phyloP scores from a whole-genome alignment of 768 basidiomycete genomes.

The Suillus tomentosus region DNA sequence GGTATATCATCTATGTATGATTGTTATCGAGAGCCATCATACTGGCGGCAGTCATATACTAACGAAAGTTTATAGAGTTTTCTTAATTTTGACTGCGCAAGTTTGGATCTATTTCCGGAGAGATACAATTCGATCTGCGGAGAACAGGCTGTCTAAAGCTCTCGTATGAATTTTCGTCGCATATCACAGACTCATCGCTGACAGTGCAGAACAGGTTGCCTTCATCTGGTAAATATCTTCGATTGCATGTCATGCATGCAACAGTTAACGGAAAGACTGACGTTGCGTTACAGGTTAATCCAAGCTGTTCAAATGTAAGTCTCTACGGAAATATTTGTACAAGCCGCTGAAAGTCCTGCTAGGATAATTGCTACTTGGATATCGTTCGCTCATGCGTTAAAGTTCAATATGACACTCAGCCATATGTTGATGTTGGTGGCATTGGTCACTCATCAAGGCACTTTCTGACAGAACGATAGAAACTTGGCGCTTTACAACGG shows the following conservation, averaged over 20 bases:
- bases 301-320: constrained; percentile 1
- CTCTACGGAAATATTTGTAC: no score
- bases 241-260: neutral
- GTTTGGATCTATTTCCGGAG: constrained; percentile 1
- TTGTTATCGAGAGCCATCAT: neutral
- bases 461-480: neutral
- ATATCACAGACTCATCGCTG: neutral
- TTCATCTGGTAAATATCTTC: neutral
- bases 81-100: constrained; percentile 3
- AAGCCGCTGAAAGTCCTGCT: no score
- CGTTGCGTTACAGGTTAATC: neutral
- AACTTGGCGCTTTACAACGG: neutral
- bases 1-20: constrained; percentile 7
- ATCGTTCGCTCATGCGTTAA: neutral
- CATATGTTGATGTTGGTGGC: neutral
- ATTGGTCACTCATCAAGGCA: no score
- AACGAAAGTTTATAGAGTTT: neutral
- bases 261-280: neutral
- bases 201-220: neutral
- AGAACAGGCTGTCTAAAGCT: neutral
- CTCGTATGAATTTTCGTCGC: neutral
- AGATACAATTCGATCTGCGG: neutral
- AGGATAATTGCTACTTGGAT: neutral
- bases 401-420: neutral
- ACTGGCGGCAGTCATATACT: neutral